Conservation (phyloP, 805 yeast genomes). For the Ogataea polymorpha region DNA sequence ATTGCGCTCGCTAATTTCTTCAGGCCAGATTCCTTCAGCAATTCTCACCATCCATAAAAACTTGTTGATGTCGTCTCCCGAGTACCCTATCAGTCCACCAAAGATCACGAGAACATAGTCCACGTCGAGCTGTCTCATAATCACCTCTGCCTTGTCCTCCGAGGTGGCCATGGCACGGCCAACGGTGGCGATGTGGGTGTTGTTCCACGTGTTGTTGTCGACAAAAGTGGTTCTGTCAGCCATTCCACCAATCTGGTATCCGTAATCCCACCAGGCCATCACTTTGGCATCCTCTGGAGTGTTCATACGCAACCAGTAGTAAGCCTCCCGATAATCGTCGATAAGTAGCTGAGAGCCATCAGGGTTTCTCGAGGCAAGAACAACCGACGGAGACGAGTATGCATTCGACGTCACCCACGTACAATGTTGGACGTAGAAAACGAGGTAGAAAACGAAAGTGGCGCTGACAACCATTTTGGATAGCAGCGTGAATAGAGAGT, state of each 20-base stretch:
- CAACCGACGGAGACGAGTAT: slow-evolving; percentile 97
- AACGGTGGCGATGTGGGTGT: slow-evolving; percentile 98
- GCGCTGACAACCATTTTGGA: slow-evolving; percentile 62
- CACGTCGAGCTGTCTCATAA: slow-evolving; percentile 87
- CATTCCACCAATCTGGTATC: slow-evolving; percentile 99
- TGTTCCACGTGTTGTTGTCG: slow-evolving; percentile 99
- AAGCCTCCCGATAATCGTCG: slow-evolving; percentile 98
- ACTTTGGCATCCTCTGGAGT: slow-evolving; percentile 94
- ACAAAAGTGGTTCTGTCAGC: slow-evolving; percentile 98
- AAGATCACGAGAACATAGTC: slow-evolving; percentile 91
- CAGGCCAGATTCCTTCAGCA: slow-evolving; percentile 99
- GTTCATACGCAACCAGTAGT: slow-evolving; percentile 98
- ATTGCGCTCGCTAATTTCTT: slow-evolving; percentile 84
- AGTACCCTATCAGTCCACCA: slow-evolving; percentile 90
- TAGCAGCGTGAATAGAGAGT: slow-evolving; percentile 34
- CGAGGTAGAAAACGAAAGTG: slow-evolving; percentile 71
- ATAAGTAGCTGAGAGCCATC: slow-evolving; percentile 84
- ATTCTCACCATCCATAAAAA: slow-evolving; percentile 99
- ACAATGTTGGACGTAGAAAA: slow-evolving; percentile 85
- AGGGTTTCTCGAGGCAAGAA: slow-evolving; percentile 74
- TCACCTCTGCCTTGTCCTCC: slow-evolving; percentile 85
- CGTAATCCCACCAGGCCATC: slow-evolving; percentile 99
- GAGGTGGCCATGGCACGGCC: slow-evolving; percentile 95
- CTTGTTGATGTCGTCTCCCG: slow-evolving; percentile 96
- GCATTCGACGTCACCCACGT: slow-evolving; percentile 97